phyloP scores from a whole-genome alignment of 345 rosid genomes.

The Tarenaya hassleriana region DNA sequence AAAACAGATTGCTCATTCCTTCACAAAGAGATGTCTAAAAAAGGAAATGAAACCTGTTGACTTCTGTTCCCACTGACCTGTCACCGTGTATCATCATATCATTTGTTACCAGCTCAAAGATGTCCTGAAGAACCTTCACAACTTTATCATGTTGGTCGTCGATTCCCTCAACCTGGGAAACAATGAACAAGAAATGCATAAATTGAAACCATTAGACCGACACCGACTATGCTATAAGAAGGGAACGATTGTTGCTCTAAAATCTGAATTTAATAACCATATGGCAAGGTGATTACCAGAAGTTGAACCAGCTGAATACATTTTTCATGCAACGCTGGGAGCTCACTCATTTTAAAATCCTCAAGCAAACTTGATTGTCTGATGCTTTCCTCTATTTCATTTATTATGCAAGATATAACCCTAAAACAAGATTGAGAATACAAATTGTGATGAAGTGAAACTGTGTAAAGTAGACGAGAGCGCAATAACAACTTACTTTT shows the following conservation, averaged over 20 bases:
- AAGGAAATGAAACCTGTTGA: neutral
- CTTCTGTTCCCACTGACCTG: constrained; percentile 40
- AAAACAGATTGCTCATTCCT: constrained; percentile 8
- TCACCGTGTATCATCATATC: constrained; percentile 76
- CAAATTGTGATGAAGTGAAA: constrained; percentile 7
- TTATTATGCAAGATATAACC: constrained; percentile 46
- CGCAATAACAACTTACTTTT: constrained; percentile 41
- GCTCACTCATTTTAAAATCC: constrained; percentile 68
- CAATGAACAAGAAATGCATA: constrained; percentile 16
- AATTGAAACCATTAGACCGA: neutral
- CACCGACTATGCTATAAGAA: constrained; percentile 3
- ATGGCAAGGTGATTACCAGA: constrained; percentile 50
- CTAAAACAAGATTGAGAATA: constrained; percentile 30
- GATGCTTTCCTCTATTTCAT: constrained; percentile 74
- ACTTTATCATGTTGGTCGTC: constrained; percentile 45
- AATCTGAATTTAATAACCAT: constrained; percentile 12
- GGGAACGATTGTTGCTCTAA: neutral
- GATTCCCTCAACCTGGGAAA: constrained; percentile 53
- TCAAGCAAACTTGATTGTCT: constrained; percentile 53
- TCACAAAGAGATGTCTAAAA: constrained; percentile 10
- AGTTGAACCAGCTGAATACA: constrained; percentile 65
- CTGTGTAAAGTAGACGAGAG: constrained; percentile 8
- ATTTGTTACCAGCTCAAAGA: constrained; percentile 75
- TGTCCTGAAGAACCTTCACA: constrained; percentile 83
- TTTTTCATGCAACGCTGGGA: constrained; percentile 56